Evolutionary conservation across 257 asterid species (phyloP).

Genomic region (Ajuga chamaepitys): DNA sequence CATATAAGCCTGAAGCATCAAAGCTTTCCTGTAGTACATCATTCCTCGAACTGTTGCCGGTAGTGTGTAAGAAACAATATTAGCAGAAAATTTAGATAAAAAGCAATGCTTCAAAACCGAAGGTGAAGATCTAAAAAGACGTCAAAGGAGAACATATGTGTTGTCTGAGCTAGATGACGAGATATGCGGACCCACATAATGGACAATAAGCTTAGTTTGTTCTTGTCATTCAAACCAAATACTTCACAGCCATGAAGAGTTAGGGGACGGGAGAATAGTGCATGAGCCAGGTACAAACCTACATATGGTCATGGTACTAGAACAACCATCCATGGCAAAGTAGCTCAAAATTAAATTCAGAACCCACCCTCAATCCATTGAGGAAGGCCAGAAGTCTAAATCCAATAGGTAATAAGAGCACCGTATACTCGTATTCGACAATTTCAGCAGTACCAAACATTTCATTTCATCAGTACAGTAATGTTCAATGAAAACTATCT

Average conservation of each 20-base stretch:
- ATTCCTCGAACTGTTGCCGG: constrained; percentile 84
- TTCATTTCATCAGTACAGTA: neutral
- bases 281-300: neutral
- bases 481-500: neutral
- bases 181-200: too few relatives aligned
- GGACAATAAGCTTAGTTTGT: neutral
- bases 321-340: neutral
- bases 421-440: neutral
- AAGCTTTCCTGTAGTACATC: constrained; percentile 99
- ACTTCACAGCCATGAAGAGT: neutral
- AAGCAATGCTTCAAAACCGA: constrained; percentile 10
- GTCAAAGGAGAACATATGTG: neutral
- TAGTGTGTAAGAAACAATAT: constrained; percentile 17
- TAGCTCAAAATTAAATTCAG: neutral
- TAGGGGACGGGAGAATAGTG: neutral
- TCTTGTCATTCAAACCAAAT: neutral
- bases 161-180: too few relatives aligned
- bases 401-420: neutral
- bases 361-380: neutral
- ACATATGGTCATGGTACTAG: neutral
- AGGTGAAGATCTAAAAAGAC: neutral
- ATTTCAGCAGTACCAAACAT: neutral
- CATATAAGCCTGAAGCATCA: constrained; percentile 88
- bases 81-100: constrained; percentile 10
- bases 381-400: neutral